A percentile compares a stretch with the other conserved stretches of the same genome.
These are phyloP conservation scores for Suaeda aralocaspica DNA, from an alignment of 148 eudicot genomes.

Conservation along the genomic window DNA sequence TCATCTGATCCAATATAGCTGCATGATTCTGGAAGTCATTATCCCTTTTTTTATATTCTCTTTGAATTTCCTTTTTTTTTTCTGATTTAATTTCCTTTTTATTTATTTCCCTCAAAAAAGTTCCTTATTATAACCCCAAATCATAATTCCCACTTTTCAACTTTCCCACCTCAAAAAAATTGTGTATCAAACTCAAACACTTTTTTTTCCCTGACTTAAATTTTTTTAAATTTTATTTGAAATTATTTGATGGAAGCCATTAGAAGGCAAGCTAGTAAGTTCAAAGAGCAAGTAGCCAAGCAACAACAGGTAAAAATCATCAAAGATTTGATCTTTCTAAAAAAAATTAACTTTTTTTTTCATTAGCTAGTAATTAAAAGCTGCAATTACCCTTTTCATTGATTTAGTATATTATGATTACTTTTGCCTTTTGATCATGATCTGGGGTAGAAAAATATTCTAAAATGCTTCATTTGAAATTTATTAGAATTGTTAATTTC, in stretches of 20 bases:
- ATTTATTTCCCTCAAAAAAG: not conserved
- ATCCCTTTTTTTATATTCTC: not conserved
- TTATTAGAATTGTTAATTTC: not conserved
- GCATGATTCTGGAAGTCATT: not conserved
- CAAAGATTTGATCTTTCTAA: not conserved
- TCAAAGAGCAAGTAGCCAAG: conserved; percentile 81
- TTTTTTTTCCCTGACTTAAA: not conserved
- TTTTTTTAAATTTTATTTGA: too few relatives aligned
- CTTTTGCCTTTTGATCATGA: not conserved
- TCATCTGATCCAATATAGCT: not conserved
- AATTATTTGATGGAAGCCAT: conserved; percentile 95
- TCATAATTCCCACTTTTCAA: conserved; percentile 15
- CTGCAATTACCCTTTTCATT: not conserved
- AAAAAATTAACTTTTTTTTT: not conserved
- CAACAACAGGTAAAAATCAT: conserved; percentile 65
- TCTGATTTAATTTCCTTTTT: not conserved
- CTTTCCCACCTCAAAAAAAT: conserved; percentile 6
- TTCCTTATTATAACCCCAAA: not conserved
- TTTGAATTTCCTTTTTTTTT: not conserved
- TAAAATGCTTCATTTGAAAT: not conserved
- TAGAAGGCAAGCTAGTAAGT: conserved; percentile 78
- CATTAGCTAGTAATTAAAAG: not conserved
- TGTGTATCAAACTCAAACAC: not conserved
- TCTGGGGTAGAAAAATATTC: not conserved
- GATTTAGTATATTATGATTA: not conserved